These are phyloP conservation scores for Ilyonectria mors-panacis DNA, from an alignment of 2,329 filamentous ascomycete genomes.

Conservation along the genomic window DNA sequence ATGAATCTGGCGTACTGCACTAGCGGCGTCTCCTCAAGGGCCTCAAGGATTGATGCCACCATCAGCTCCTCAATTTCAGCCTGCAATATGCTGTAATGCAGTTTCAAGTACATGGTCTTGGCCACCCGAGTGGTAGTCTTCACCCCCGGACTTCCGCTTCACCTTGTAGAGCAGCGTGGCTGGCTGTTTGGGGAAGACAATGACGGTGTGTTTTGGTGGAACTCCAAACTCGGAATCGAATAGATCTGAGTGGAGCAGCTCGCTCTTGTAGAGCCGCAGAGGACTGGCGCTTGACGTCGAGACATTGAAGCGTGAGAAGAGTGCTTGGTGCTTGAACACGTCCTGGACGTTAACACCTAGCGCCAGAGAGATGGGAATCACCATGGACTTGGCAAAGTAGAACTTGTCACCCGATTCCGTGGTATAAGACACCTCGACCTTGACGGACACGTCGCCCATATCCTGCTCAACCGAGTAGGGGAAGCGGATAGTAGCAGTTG, in stretches of 20 bases:
- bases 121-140: constrained; percentile 50
- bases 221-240: constrained; percentile 76
- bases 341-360: constrained; percentile 98
- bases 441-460: constrained; percentile 78
- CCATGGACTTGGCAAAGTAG: constrained; percentile 64
- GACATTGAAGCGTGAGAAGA: constrained; percentile 94
- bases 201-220: constrained; percentile 65
- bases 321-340: constrained; percentile 84
- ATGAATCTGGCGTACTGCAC: constrained; percentile 64
- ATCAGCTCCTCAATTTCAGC: constrained; percentile 76
- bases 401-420: constrained; percentile 71
- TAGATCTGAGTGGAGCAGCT: constrained; percentile 78
- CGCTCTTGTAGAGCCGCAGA: constrained; percentile 79
- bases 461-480: constrained; percentile 90
- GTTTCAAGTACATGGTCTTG: constrained; percentile 74
- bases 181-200: constrained; percentile 86
- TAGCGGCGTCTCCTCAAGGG: constrained; percentile 59
- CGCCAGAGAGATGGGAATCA: constrained; percentile 81
- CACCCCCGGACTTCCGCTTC: constrained; percentile 63
- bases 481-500: constrained; percentile 72
- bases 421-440: constrained; percentile 82
- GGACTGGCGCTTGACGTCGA: constrained; percentile 84
- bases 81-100: constrained; percentile 83
- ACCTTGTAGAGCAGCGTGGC: constrained; percentile 87
- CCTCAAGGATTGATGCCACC: constrained; percentile 57